phyloP scores from a whole-genome alignment of 1,284 basidiomycete species.

The Boletus sp. region DNA sequence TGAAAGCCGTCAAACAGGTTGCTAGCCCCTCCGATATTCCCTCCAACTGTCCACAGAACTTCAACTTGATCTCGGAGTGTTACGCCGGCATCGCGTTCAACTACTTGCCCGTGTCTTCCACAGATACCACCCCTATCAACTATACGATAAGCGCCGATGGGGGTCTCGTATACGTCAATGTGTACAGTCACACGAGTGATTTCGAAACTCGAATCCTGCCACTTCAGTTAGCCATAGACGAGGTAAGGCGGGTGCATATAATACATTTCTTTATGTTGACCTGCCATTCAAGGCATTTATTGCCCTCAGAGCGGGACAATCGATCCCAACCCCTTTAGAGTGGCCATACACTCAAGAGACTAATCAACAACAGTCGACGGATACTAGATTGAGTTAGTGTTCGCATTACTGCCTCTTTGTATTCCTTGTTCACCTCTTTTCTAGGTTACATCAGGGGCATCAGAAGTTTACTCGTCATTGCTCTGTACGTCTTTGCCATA shows the following conservation, averaged over 20 bases:
- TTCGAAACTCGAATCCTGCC: constrained; percentile 71
- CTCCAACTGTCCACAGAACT: constrained; percentile 70
- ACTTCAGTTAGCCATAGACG: constrained; percentile 78
- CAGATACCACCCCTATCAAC: constrained; percentile 49
- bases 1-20: constrained; percentile 51
- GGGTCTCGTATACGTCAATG: constrained; percentile 67
- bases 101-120: constrained; percentile 50
- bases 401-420: not conserved
- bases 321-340: constrained; percentile 58
- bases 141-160: constrained; percentile 75
- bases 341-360: constrained; percentile 75
- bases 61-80: constrained; percentile 69
- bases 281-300: constrained; percentile 58
- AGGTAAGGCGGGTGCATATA: constrained; percentile 44
- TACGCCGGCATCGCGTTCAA: constrained; percentile 74
- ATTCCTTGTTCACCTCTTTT: constrained; percentile 13
- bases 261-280: not conserved
- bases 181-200: constrained; percentile 66
- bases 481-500: constrained; percentile 46
- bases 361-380: constrained; percentile 60
- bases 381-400: constrained; percentile 58
- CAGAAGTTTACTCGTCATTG: constrained; percentile 63
- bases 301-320: constrained; percentile 59
- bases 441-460: constrained; percentile 65
- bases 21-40: constrained; percentile 54